Percentiles rank a stretch among this genome's conserved stretches.
Evolutionary conservation across 2,329 filamentous ascomycete genomes (phyloP).

Genomic region (Fusarium globosum): DNA sequence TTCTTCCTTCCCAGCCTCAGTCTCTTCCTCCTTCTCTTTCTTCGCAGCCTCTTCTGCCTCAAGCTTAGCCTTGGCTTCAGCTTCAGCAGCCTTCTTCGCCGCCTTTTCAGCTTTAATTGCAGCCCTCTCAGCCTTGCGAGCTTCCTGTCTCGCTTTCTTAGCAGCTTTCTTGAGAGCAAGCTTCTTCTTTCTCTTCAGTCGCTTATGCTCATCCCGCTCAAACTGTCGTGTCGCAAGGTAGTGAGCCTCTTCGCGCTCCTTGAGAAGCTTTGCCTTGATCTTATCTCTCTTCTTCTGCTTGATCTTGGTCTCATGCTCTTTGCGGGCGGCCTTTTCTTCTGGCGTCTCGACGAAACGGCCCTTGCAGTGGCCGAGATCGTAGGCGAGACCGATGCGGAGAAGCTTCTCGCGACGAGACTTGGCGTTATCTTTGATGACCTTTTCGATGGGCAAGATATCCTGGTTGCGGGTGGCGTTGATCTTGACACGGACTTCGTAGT

Average conservation of each 20-base stretch:
- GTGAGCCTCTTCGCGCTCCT: slow-evolving; percentile 52
- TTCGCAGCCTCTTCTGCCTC: slow-evolving; percentile 44
- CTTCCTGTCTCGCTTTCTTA: slow-evolving; percentile 42
- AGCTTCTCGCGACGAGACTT: slow-evolving; percentile 76
- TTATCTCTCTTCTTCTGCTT: slow-evolving; percentile 52
- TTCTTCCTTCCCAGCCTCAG: not conserved
- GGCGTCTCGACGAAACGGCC: slow-evolving; percentile 62
- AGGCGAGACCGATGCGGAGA: slow-evolving; percentile 74
- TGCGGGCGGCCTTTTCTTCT: slow-evolving; percentile 60
- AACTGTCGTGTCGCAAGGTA: slow-evolving; percentile 53
- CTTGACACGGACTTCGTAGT: slow-evolving; percentile 80
- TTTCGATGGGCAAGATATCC: slow-evolving; percentile 65
- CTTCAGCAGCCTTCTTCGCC: slow-evolving; percentile 33
- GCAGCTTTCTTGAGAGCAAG: slow-evolving; percentile 79
- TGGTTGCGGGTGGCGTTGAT: slow-evolving; percentile 73
- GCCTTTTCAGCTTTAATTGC: slow-evolving; percentile 32
- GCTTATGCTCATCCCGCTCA: slow-evolving; percentile 46
- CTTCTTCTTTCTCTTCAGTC: slow-evolving; percentile 78
- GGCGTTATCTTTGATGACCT: slow-evolving; percentile 74
- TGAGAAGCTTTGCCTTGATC: slow-evolving; percentile 55
- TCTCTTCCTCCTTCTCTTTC: slow-evolving; percentile 25
- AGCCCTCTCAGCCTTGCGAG: slow-evolving; percentile 32
- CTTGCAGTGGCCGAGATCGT: slow-evolving; percentile 77
- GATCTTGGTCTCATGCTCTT: slow-evolving; percentile 57
- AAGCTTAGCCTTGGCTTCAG: not conserved